Evolutionary conservation across 306 rosid genomes (phyloP).

Genomic region (Gastrolobium bilobum): DNA sequence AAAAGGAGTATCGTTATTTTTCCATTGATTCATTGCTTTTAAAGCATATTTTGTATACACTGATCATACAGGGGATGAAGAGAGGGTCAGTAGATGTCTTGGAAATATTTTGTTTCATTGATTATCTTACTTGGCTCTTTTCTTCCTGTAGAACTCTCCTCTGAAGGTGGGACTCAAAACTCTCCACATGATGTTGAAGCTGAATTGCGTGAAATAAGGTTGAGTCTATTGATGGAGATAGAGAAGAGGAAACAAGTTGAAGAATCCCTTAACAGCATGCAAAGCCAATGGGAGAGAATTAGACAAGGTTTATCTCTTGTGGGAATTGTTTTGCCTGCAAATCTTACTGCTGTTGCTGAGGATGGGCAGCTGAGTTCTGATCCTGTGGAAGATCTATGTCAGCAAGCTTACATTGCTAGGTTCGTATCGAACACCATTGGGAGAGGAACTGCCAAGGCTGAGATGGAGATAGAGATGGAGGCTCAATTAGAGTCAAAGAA

Average conservation of each 20-base stretch:
- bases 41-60: neutral
- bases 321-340: constrained; percentile 78
- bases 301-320: constrained; percentile 69
- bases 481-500: constrained; percentile 78
- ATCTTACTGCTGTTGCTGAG: constrained; percentile 54
- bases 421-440: constrained; percentile 84
- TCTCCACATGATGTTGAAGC: constrained; percentile 58
- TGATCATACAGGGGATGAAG: constrained; percentile 17
- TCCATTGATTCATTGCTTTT: neutral
- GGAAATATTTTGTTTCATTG: constrained; percentile 39
- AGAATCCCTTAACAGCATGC: constrained; percentile 74
- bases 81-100: constrained; percentile 1
- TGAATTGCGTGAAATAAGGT: constrained; percentile 78
- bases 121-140: constrained; percentile 46
- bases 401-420: constrained; percentile 85
- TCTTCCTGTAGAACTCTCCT: constrained; percentile 72
- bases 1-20: constrained; percentile 15
- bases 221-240: constrained; percentile 81
- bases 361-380: constrained; percentile 61
- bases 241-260: constrained; percentile 89
- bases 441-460: constrained; percentile 86
- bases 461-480: constrained; percentile 85
- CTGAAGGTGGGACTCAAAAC: constrained; percentile 69
- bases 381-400: constrained; percentile 72
- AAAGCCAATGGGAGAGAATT: constrained; percentile 80